phyloP scores from a whole-genome alignment of 2,329 filamentous ascomycete genomes.

The Cercospora sojina region DNA sequence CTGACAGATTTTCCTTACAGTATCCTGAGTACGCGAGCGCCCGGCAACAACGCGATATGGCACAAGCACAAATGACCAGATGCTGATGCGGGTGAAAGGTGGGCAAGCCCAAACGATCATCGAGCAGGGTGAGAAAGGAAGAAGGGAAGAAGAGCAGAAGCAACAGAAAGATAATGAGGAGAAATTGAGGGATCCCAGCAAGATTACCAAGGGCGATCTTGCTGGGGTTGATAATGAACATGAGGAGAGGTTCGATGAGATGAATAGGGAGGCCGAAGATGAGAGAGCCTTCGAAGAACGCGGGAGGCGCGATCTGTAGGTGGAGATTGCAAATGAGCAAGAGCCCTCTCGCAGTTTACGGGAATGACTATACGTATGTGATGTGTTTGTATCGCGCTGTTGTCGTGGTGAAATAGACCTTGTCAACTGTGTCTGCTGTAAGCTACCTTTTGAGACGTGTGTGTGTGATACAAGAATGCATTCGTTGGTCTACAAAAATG shows the following conservation, averaged over 20 bases:
- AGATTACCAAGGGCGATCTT: neutral
- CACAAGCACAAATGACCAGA: too few species aligned
- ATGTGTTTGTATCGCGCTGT: too few species aligned
- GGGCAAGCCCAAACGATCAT: neutral
- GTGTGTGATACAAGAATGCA: neutral
- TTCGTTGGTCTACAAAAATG: constrained; percentile 9
- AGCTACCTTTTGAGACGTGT: neutral
- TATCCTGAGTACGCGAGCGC: too few species aligned
- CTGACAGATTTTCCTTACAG: too few species aligned
- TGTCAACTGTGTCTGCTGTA: too few species aligned
- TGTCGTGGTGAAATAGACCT: too few species aligned
- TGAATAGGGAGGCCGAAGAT: neutral
- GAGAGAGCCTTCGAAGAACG: neutral
- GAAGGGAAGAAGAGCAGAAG: neutral
- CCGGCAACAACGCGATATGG: too few species aligned
- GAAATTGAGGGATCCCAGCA: neutral
- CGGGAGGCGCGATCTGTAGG: neutral
- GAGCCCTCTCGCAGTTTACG: neutral
- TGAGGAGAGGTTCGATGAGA: too few species aligned
- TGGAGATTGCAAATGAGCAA: neutral
- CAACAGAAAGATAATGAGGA: neutral
- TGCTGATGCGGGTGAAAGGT: neutral
- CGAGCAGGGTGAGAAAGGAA: neutral
- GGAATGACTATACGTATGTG: too few species aligned
- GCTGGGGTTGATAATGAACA: neutral